phyloP scores from a whole-genome alignment of 2,329 filamentous ascomycete genomes.

The Cercospora sp. region DNA sequence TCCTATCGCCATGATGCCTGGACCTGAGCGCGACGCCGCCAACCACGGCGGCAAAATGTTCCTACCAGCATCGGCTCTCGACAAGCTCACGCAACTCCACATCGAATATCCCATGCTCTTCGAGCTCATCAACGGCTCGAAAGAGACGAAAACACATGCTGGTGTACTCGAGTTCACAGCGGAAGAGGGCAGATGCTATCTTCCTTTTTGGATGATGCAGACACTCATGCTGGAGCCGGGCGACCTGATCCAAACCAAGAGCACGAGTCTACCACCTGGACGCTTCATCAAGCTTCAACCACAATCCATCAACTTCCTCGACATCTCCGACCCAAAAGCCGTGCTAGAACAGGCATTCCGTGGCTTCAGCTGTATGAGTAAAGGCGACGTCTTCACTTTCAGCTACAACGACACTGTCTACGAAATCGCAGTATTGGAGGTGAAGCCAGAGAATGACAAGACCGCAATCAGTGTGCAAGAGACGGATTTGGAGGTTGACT shows the following conservation, averaged over 20 bases:
- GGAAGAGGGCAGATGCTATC: conserved; percentile 92
- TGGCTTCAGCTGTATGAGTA: conserved; percentile 90
- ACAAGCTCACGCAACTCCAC: conserved; percentile 93
- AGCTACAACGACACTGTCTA: conserved; percentile 93
- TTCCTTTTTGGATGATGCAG: conserved; percentile 98
- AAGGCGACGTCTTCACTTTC: conserved; percentile 94
- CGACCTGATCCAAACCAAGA: conserved; percentile 92
- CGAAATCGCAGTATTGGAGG: conserved; percentile 88
- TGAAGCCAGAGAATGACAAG: conserved; percentile 83
- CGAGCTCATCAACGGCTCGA: conserved; percentile 87
- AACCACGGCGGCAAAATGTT: conserved; percentile 99
- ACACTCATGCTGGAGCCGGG: conserved; percentile 85
- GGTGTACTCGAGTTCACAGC: conserved; percentile 97
- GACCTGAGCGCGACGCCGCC: conserved; percentile 80
- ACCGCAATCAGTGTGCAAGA: conserved; percentile 88
- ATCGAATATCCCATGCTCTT: conserved; percentile 98
- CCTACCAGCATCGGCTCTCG: conserved; percentile 90
- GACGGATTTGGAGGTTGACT: conserved; percentile 95
- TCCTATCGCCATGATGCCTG: conserved; percentile 89
- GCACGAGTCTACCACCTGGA: conserved; percentile 86
- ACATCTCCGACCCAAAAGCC: conserved; percentile 95
- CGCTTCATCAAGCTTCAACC: conserved; percentile 95
- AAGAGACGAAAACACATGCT: conserved; percentile 78
- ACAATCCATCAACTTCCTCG: conserved; percentile 88
- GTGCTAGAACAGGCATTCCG: conserved; percentile 95